phyloP scores from a whole-genome alignment of 2,329 filamentous ascomycete species.

The Dothideomycetes sp. region DNA sequence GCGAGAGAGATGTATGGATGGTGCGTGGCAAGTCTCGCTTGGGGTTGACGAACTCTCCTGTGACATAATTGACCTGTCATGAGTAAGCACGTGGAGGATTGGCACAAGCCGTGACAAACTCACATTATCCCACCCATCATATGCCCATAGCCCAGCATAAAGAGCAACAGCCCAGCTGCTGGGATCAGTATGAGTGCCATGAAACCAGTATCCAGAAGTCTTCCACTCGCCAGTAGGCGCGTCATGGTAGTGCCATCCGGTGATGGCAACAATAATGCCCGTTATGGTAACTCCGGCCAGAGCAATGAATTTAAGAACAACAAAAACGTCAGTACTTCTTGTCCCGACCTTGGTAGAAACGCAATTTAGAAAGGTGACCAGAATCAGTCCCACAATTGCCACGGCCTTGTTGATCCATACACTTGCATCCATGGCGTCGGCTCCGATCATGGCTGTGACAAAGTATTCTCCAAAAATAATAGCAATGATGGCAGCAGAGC shows the following conservation, averaged over 20 bases:
- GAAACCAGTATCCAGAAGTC: conserved; percentile 67
- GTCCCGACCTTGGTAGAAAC: conserved; percentile 83
- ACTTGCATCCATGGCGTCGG: conserved; percentile 71
- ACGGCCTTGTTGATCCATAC: conserved; percentile 87
- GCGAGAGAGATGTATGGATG: conserved; percentile 90
- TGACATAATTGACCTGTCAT: conserved; percentile 83
- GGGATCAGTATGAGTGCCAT: conserved; percentile 66
- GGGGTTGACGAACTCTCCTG: conserved; percentile 91
- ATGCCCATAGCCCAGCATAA: conserved; percentile 94
- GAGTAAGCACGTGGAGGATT: background rate
- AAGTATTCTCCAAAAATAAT: conserved; percentile 98
- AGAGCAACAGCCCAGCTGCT: conserved; percentile 88
- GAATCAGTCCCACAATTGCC: conserved; percentile 61
- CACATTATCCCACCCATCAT: conserved; percentile 98
- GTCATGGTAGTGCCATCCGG: conserved; percentile 69
- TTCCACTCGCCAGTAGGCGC: conserved; percentile 78
- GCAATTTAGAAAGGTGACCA: conserved; percentile 80
- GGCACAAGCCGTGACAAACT: conserved; percentile 24
- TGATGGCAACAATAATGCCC: conserved; percentile 79
- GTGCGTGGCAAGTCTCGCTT: conserved; percentile 81
- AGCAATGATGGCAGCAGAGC: conserved; percentile 83
- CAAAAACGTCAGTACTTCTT: conserved; percentile 78
- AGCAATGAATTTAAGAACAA: conserved; percentile 94
- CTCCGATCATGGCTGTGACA: conserved; percentile 75
- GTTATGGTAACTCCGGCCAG: conserved; percentile 76